phyloP scores from a whole-genome alignment of 495 filamentous ascomycete genomes.

The Annulohypoxylon moriforme region DNA sequence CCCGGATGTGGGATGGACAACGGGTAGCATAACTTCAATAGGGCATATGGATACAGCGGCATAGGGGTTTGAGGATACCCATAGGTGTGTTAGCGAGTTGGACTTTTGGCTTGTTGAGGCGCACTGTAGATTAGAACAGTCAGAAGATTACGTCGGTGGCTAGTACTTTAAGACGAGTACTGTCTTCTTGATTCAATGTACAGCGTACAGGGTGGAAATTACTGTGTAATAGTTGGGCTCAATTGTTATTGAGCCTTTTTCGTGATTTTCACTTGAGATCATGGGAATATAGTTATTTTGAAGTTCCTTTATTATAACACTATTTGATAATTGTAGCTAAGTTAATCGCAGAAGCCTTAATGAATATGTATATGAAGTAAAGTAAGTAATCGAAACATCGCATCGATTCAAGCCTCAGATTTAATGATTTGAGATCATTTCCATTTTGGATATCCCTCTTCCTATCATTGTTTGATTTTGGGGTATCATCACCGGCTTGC shows the following conservation, averaged over 20 bases:
- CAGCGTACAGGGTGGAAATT: background rate
- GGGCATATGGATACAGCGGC: constrained; percentile 26
- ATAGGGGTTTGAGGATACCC: constrained; percentile 8
- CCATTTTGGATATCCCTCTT: constrained; percentile 66
- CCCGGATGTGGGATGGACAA: background rate
- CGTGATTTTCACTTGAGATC: too few relatives aligned
- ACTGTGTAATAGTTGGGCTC: background rate
- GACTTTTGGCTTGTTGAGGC: background rate
- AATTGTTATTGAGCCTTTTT: background rate
- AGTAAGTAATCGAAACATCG: background rate
- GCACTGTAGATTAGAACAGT: background rate
- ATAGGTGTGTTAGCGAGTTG: constrained; percentile 3
- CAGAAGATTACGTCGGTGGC: background rate
- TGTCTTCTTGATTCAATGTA: background rate
- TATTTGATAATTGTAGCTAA: too few relatives aligned
- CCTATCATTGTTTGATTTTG: constrained; percentile 65
- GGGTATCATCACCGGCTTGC: constrained; percentile 67
- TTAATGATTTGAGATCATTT: constrained; percentile 66
- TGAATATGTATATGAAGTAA: background rate
- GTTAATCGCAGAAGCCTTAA: too few relatives aligned
- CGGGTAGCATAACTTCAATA: background rate
- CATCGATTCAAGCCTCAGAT: constrained; percentile 62
- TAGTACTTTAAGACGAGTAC: background rate
- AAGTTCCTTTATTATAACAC: too few relatives aligned
- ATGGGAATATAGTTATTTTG: too few relatives aligned